A percentile compares a stretch with the other conserved stretches of the same genome.
phyloP scores from a whole-genome alignment of 192 early-diverging fungal species.

The Backusella circina region DNA sequence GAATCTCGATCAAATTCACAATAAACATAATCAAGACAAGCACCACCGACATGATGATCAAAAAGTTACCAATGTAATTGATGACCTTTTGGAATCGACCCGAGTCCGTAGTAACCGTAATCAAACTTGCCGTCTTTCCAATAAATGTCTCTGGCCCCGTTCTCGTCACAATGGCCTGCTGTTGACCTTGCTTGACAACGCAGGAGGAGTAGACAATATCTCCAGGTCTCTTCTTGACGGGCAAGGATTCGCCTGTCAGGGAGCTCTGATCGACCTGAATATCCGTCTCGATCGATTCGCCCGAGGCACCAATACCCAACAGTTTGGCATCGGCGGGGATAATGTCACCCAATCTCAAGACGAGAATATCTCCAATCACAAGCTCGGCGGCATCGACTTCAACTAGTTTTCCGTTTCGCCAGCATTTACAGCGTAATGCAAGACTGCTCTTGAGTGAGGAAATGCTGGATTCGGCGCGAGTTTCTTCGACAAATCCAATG shows the following conservation, averaged over 20 bases:
- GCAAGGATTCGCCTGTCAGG: conserved; percentile 73
- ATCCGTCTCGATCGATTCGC: conserved; percentile 47
- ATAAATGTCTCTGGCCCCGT: conserved; percentile 74
- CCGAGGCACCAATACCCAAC: conserved; percentile 44
- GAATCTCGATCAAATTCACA: conserved; percentile 19
- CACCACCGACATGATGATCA: conserved; percentile 58
- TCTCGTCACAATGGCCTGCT: conserved; percentile 65
- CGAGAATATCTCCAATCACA: conserved; percentile 72
- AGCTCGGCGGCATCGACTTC: conserved; percentile 49
- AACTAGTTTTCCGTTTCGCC: conserved; percentile 50
- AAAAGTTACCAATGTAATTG: conserved; percentile 72
- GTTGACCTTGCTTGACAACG: conserved; percentile 71
- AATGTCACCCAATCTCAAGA: conserved; percentile 71
- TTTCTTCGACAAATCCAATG: conserved; percentile 73
- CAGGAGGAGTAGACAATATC: conserved; percentile 66
- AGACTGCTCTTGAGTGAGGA: conserved; percentile 69
- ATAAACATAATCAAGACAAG: conserved; percentile 56
- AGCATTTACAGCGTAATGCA: conserved; percentile 56
- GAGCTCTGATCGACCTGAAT: conserved; percentile 73
- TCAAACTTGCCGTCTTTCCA: conserved; percentile 69
- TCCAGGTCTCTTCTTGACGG: conserved; percentile 53
- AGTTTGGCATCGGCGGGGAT: conserved; percentile 66
- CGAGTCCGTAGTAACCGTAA: conserved; percentile 61
- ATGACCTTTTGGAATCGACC: conserved; percentile 82
- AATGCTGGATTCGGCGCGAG: conserved; percentile 66